Evolutionary conservation across 441 rosid species (phyloP), one percentile per base, ranked within the genome.

Genomic region (Lepidium campestre): DNA sequence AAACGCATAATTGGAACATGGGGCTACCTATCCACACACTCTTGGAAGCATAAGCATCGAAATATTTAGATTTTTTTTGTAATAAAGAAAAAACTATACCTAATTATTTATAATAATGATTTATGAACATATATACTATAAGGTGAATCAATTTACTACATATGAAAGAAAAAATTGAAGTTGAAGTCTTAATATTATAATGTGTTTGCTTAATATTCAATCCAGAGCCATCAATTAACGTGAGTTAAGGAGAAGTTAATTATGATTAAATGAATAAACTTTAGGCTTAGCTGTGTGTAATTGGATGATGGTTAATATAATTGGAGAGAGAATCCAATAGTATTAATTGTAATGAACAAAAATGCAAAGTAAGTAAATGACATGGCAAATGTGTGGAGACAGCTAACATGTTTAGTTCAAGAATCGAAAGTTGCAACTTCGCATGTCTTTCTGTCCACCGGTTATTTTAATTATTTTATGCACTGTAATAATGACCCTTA

Each of bases 1-100:
- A 67, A 62, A 31, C 73, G 70, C 70, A 74, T 74, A 74, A 68
- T 55, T 55, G 70, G 69, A 74, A 74, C 77, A 74, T 74, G 77
- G 73, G 64, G 59, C 23, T 62, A 59, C 63, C 34, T 41, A 17
- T 41, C 59, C 32, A 27, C 17, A 27, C 17, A 49, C 57, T 44
- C 54, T 52, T 52, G 42, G 1, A 19, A 25, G 32, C 17, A 32
- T 1, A 17, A 9, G 17, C 75, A 45, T 29, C 46, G 35, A 45
- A 46, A 46, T 35, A 29, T 55, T 47, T 3, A 10, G 36, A 40
- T 10, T 1, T 4, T 19, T 13, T 19, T 47, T 18, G 1, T 54
- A 36, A 47, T n/a, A 29, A 25, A 22, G 25, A 10, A 29, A 47
- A 9, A 12, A 7, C 17, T 34, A 29, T 37, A 14, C n/a, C 23